Evolutionary conservation across 495 filamentous ascomycete genomes (phyloP), one percentile per base, ranked within the genome.

Genomic region (Daldinia loculata): DNA sequence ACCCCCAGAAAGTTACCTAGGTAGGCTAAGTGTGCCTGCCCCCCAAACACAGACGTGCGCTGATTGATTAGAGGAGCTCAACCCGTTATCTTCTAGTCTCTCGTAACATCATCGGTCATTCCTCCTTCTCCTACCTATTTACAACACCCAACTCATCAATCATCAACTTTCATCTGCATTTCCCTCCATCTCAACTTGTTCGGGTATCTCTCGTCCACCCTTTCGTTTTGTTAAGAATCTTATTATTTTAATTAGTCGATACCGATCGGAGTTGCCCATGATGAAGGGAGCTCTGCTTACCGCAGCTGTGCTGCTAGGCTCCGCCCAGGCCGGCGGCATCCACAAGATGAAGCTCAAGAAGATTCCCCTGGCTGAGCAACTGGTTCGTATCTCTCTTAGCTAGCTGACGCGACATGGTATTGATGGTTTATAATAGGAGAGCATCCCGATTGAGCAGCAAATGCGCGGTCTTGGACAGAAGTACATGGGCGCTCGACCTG

Each of bases 261-360:
- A 41, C 29, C 34, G 9, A 56, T 59, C 56, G 34, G 74, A 71
- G 69, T 75, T 64, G 78, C 79, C 79, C 83, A 78, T 45, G 78
- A 98, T 98, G 95, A 98, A 96, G 88, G 86, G 88, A 74, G 81
- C 89, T 81, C 83, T 91, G 70, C 79, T 89, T 69, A 76, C 93
- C 75, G 89, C 93, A 83, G 90, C 90, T 71, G 83, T 88, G 88
- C 88, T 97, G 89, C 85, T 96, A 78, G 89, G 92, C 84, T 89
- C 90, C 80, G 90, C 91, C 74, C 86, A 91, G 77, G 94, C 92
- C 66, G 92, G 89, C 76, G 86, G 89, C 76, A 85, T 95, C 45
- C 93, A 97, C 86, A 95, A 92, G 86, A 87, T 97, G 85, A 96
- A 96, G 86, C 89, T 99, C 74, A 91, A 97, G 87, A 99, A 99